A percentile compares a stretch with the other conserved stretches of the same genome.
These are phyloP conservation scores for Kodamaea fukazawae DNA, from an alignment of 805 yeast genomes.

Conservation along the genomic window DNA sequence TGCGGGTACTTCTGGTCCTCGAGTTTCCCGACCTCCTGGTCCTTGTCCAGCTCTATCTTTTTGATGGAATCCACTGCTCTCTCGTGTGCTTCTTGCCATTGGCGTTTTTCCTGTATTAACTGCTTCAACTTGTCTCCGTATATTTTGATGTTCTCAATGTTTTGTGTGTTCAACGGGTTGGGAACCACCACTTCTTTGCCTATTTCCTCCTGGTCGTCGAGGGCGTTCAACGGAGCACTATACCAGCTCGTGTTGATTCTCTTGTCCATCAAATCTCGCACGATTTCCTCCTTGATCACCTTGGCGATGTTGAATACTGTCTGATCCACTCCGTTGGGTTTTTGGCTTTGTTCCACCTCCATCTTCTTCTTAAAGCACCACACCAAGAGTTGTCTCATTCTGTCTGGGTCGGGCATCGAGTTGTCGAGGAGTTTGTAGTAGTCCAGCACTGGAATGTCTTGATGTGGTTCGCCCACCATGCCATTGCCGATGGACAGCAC, in stretches of 20 bases:
- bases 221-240: conserved; percentile 28
- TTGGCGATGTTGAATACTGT: conserved; percentile 54
- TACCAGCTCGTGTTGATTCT: conserved; percentile 69
- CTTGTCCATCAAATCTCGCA: conserved; percentile 58
- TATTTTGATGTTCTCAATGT: conserved; percentile 45
- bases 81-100: conserved; percentile 42
- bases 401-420: conserved; percentile 66
- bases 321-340: conserved; percentile 22
- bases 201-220: conserved; percentile 15
- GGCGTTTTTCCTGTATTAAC: conserved; percentile 44
- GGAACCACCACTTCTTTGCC: conserved; percentile 43
- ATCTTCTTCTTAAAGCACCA: conserved; percentile 63
- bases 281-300: conserved; percentile 60
- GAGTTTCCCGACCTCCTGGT: conserved; percentile 14
- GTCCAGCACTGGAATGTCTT: conserved; percentile 51
- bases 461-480: conserved; percentile 63
- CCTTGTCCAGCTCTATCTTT: not conserved
- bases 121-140: conserved; percentile 44
- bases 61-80: conserved; percentile 16
- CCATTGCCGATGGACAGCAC: conserved; percentile 77
- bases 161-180: conserved; percentile 58
- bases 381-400: conserved; percentile 63
- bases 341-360: conserved; percentile 20
- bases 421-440: conserved; percentile 62
- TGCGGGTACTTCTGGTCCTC: conserved; percentile 13